Base-by-base conservation (phyloP, 306 rosid genomes). In the Alnus glutinosa region DNA sequence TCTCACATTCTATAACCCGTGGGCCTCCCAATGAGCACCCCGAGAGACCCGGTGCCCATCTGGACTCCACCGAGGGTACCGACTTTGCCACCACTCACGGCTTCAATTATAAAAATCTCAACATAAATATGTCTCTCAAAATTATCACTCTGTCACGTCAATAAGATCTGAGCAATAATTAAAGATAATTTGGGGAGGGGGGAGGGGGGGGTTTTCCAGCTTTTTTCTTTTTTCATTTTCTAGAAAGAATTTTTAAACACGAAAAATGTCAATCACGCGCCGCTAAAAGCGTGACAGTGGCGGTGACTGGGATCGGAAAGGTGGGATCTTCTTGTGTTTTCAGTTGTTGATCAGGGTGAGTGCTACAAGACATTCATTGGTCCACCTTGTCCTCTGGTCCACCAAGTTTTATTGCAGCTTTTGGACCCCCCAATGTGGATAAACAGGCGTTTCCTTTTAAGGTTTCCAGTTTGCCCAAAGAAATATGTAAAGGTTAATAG, bases 21-120 rank as follows among this genome's bases (percentile, higher is more conserved):
- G n/a, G n/a, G 7, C 52, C 52, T 52, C 19, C n/a, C 58, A 52
- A 1, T 52, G 19, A 52, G 58, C 63, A n/a, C 63, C 73, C 18
- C 9, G 23, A 70, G 23, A 70, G 75, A 70, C 57, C 59, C 75
- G 49, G 59, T 11, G n/a, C 11, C 28, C 59, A 30, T 51, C 75
- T 71, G 75, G 75, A 71, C 58, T 5, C 75, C 59, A 71, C 75
- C 19, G 13, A 13, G 55, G 55, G 7, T 4, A 49, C 57, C 5
- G 28, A 16, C 72, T 36, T 36, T 67, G 28, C 47, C 75, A 50
- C 75, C 75, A 71, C 75, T 71, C 58, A 48, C 59, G 75, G 59
- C 75, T 48, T 49, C 75, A 50, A 71, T 71, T 71, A 70, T 48
- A 70, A 18, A 70, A 70, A 23, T 52, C 36, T 46, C 39, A 28